Conservation (phyloP, 352 stramenopile species). For the Thraustotheca clavata region DNA sequence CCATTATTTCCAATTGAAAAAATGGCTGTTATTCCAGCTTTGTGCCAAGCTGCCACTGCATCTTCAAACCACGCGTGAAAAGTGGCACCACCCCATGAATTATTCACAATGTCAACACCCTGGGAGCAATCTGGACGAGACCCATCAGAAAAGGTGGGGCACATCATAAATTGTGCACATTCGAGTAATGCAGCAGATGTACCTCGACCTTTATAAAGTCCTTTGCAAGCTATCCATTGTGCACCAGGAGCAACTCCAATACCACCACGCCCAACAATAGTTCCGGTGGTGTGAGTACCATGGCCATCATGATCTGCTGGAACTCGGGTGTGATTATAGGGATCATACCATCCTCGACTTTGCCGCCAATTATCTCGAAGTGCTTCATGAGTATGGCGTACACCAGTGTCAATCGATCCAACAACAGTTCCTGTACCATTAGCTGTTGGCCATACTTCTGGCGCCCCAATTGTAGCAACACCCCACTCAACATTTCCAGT, state of each 20-base stretch:
- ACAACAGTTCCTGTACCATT: slow-evolving; percentile 36
- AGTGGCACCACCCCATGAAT: slow-evolving; percentile 27
- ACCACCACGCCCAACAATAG: slow-evolving; percentile 31
- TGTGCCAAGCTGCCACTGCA: slow-evolving; percentile 29
- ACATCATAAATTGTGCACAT: slow-evolving; percentile 50
- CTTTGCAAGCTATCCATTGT: slow-evolving; percentile 49
- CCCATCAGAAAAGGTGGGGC: slow-evolving; percentile 42
- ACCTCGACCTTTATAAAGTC: slow-evolving; percentile 21
- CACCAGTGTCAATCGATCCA: slow-evolving; percentile 39
- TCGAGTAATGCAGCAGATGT: slow-evolving; percentile 25
- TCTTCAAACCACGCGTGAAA: slow-evolving; percentile 25
- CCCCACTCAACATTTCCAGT: no score
- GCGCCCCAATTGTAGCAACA: slow-evolving; percentile 32
- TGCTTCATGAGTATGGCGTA: slow-evolving; percentile 29
- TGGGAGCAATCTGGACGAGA: slow-evolving; percentile 35
- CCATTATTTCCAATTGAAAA: slow-evolving; percentile 34
- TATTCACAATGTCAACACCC: slow-evolving; percentile 34
- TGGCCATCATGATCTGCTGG: slow-evolving; percentile 40
- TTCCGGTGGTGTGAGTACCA: slow-evolving; percentile 42
- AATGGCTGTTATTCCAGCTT: slow-evolving; percentile 30
- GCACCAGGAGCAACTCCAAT: slow-evolving; percentile 37
- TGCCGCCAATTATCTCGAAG: slow-evolving; percentile 30
- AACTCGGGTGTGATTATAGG: slow-evolving; percentile 23
- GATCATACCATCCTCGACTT: slow-evolving; percentile 42
- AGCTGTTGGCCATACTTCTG: slow-evolving; percentile 31